Conservation (phyloP, 164 flowering plant genomes). For the Annona cherimola region DNA sequence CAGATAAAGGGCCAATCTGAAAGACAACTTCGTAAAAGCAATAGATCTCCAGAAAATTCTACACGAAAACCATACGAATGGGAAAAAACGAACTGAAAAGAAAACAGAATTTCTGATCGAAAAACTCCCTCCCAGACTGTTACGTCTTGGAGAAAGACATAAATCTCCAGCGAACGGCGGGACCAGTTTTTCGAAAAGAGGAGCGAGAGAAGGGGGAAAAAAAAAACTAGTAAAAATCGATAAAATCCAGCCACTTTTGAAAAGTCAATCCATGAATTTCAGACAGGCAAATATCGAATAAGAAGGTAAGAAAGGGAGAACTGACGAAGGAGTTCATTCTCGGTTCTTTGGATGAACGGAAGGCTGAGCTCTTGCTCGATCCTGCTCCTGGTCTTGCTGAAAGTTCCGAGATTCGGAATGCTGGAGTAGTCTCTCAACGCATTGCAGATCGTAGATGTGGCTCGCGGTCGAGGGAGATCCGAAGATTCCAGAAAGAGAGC, state of each 20-base stretch:
- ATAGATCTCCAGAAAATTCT: not conserved
- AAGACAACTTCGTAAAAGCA: not conserved
- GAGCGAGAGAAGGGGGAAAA: no score
- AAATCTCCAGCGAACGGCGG: no score
- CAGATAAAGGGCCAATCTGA: no score
- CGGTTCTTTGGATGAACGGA: slow-evolving; percentile 65
- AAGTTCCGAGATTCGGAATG: slow-evolving; percentile 81
- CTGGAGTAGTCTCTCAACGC: slow-evolving; percentile 36
- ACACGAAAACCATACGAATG: not conserved
- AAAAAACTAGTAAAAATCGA: not conserved
- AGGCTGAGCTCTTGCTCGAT: slow-evolving; percentile 53
- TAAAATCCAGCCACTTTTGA: not conserved
- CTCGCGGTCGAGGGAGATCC: slow-evolving; percentile 16
- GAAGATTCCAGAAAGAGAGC: slow-evolving; percentile 19
- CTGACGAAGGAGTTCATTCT: slow-evolving; percentile 56
- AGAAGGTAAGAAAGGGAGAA: not conserved
- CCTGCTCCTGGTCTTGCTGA: slow-evolving; percentile 61
- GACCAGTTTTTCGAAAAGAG: no score
- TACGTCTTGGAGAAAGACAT: no score
- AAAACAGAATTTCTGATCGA: no score
- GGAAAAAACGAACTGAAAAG: no score
- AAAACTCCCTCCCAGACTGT: no score
- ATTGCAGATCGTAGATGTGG: slow-evolving; percentile 26
- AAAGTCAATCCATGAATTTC: not conserved
- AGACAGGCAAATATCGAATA: not conserved